Conservation (phyloP, 179 eudicot species). For the Carnegiea gigantea region DNA sequence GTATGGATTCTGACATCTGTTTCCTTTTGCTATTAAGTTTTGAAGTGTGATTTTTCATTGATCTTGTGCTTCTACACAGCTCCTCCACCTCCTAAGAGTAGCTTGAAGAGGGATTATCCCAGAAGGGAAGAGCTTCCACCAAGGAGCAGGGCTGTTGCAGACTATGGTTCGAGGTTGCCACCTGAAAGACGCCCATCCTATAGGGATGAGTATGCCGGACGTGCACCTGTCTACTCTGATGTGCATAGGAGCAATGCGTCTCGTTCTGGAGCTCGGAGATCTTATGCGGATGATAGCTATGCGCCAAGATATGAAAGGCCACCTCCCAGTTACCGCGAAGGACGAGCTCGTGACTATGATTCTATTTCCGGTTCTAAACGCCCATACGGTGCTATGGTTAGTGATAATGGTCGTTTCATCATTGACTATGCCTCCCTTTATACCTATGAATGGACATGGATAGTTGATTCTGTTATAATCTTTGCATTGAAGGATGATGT, state of each 20-base stretch:
- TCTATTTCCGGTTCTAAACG: slow-evolving; percentile 88
- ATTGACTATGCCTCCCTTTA: not conserved
- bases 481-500: slow-evolving; percentile 60
- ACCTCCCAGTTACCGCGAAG: slow-evolving; percentile 79
- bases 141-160: slow-evolving; percentile 68
- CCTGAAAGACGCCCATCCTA: slow-evolving; percentile 72
- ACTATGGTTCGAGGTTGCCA: slow-evolving; percentile 61
- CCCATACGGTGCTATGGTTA: slow-evolving; percentile 74
- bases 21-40: not conserved
- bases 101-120: slow-evolving; percentile 67
- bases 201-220: slow-evolving; percentile 74
- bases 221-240: slow-evolving; percentile 71
- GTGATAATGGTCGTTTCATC: slow-evolving; percentile 5
- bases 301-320: slow-evolving; percentile 81
- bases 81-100: slow-evolving; percentile 72
- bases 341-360: slow-evolving; percentile 77
- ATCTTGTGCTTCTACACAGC: slow-evolving; percentile 44
- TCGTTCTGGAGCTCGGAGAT: slow-evolving; percentile 61
- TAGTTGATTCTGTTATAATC: not conserved
- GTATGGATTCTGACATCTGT: slow-evolving; percentile 41
- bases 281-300: slow-evolving; percentile 78
- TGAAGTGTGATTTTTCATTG: slow-evolving; percentile 8
- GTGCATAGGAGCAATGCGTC: slow-evolving; percentile 58
- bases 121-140: slow-evolving; percentile 74
- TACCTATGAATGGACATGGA: not conserved